Conservation (phyloP, 2,329 filamentous ascomycete species). For the Aciculosporium take region DNA sequence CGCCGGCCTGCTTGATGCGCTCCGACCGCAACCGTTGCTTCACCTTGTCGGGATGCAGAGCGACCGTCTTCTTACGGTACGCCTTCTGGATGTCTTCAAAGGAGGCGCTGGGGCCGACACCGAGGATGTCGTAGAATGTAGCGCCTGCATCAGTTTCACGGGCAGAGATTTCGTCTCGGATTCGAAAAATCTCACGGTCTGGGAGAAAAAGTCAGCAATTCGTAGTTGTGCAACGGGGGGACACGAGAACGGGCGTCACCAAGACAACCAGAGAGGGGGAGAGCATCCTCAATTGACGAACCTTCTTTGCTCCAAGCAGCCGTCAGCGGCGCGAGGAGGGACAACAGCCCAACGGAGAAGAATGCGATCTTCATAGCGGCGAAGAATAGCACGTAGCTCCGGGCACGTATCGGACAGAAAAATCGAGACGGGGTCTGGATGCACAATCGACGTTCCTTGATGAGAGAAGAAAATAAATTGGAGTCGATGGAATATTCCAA, state of each 20-base stretch:
- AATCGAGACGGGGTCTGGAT: conserved; percentile 1
- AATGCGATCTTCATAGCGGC: conserved; percentile 53
- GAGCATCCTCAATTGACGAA: conserved; percentile 22
- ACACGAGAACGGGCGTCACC: neutral
- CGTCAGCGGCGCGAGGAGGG: conserved; percentile 50
- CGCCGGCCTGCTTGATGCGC: conserved; percentile 38
- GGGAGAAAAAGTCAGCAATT: conserved; percentile 4
- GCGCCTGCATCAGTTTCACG: conserved; percentile 64
- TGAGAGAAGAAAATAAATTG: neutral
- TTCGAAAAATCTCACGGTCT: conserved; percentile 97
- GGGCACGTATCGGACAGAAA: neutral
- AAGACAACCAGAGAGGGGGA: neutral
- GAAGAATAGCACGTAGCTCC: neutral
- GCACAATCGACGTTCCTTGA: conserved; percentile 1
- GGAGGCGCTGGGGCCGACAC: conserved; percentile 55
- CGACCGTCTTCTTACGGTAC: conserved; percentile 74
- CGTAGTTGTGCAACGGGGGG: neutral
- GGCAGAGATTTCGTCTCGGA: conserved; percentile 71
- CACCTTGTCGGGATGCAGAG: conserved; percentile 90
- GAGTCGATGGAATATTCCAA: neutral
- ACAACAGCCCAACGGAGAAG: conserved; percentile 54
- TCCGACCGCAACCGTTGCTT: conserved; percentile 67
- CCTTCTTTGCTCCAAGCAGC: conserved; percentile 81
- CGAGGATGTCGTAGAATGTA: conserved; percentile 92
- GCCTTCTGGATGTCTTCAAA: conserved; percentile 87